phyloP scores from a whole-genome alignment of 257 asterid species.

The Solanum chilense region DNA sequence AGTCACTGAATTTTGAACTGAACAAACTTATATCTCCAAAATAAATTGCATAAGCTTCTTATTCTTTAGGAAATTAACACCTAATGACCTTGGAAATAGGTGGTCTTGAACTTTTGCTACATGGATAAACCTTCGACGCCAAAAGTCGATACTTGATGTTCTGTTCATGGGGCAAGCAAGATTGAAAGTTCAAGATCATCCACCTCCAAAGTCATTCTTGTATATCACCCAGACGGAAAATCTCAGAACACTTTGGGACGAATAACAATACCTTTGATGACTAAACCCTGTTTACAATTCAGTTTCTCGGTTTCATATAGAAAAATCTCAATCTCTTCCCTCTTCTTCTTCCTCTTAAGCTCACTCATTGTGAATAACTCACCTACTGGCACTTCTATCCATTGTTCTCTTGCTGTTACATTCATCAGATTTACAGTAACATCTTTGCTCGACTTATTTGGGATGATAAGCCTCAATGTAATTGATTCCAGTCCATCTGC shows the following conservation, averaged over 20 bases:
- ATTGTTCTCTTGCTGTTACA: neutral
- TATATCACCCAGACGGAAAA: neutral
- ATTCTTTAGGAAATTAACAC: neutral
- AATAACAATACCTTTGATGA: neutral
- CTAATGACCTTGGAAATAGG: neutral
- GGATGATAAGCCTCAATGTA: neutral
- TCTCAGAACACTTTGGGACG: neutral
- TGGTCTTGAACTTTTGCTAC: neutral
- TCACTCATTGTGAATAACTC: neutral
- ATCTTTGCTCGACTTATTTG: neutral
- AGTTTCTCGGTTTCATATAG: neutral
- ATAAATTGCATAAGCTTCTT: neutral
- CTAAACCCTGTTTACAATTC: neutral
- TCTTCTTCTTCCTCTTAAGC: neutral
- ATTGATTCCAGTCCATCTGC: constrained; percentile 49
- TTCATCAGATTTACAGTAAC: neutral
- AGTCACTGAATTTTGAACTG: neutral
- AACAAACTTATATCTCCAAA: neutral
- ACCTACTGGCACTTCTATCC: neutral
- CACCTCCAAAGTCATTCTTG: neutral
- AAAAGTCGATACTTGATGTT: neutral
- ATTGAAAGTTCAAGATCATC: neutral
- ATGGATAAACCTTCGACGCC: neutral
- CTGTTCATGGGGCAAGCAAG: neutral
- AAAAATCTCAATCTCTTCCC: neutral